Conservation (phyloP, 805 yeast species). For the Ogataea corticis region DNA sequence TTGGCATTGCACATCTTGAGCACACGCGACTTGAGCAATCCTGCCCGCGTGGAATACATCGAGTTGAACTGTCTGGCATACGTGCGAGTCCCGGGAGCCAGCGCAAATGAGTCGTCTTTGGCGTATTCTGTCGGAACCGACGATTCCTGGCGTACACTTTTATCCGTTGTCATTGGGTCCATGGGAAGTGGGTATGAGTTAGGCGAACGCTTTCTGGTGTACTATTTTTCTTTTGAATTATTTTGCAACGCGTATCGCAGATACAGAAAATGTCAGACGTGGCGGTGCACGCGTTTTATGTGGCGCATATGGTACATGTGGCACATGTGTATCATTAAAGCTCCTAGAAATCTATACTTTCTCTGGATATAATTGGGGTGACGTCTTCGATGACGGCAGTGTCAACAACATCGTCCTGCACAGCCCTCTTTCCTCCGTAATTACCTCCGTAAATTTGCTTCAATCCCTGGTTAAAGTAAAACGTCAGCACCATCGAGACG, state of each 20-base stretch:
- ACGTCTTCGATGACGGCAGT: not conserved
- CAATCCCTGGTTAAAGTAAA: constrained; percentile 18
- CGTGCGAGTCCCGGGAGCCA: constrained; percentile 33
- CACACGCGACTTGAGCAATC: constrained; percentile 47
- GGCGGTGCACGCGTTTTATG: not conserved
- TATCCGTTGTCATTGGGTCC: constrained; percentile 25
- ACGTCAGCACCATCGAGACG: constrained; percentile 10
- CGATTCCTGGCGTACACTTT: constrained; percentile 19
- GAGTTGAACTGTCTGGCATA: constrained; percentile 60
- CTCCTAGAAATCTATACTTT: constrained; percentile 1
- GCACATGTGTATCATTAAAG: not conserved
- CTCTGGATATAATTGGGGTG: not conserved
- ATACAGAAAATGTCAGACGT: not conserved
- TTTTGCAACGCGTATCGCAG: not conserved
- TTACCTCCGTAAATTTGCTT: constrained; percentile 12
- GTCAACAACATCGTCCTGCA: not conserved
- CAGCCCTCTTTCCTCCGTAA: constrained; percentile 2
- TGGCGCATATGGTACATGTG: not conserved
- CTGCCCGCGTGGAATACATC: constrained; percentile 55
- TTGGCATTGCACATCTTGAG: constrained; percentile 42
- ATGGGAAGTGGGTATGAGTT: too few relatives aligned
- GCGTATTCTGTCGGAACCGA: constrained; percentile 12
- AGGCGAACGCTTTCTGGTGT: not conserved
- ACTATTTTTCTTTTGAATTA: not conserved
- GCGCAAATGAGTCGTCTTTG: constrained; percentile 10